Base-by-base conservation (phyloP, 371 early-diverging fungal genomes). In the Mucor velutinosus region DNA sequence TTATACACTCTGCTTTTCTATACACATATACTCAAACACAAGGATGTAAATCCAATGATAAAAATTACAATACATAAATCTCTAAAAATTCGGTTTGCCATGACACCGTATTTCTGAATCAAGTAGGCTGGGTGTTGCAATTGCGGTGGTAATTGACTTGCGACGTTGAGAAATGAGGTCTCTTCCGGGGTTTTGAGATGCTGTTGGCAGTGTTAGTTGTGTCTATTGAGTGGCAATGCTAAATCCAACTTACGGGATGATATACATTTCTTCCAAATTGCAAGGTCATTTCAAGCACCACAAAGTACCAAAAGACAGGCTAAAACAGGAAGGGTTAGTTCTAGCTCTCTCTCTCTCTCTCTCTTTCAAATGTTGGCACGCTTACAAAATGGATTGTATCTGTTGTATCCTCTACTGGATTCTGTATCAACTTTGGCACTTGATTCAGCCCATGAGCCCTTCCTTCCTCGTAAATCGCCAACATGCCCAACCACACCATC, bases 281-380 rank as follows among this genome's bases (percentile, higher is more conserved):
- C 62, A 89, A 41, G 15, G 79, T 62, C n/a, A 86, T 53, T 57
- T 89, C 84, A 55, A 86, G 65, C 8, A 79, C 81, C 19, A 83
- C 73, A 82, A 89, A 89, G 65, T 89, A 87, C 85, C 87, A 84
- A 70, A 89, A 89, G 37, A 85, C 72, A 39, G 87, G 82, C 87
- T 87, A 62, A 11, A 27, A 5, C 25, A 35, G 35, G n/a, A n/a
- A 8, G 35, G 35, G 10, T 35, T 8, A 35, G 10, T 35, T 8
- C 8, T 35, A 35, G 6, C 11, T 7, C 35, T 10, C 10, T 35
- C 11, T 10, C 30, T 30, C 30, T 30, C 30, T 30, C 30, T 30
- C 30, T 30, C 30, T 45, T 7, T n/a, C 35, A 27, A 23, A 8
- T n/a, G 27, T 2, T 14, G 29, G 25, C 45, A n/a, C 2, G 64